Conservation (phyloP, 768 basidiomycete species). For the Pulveroboletus sp. region DNA sequence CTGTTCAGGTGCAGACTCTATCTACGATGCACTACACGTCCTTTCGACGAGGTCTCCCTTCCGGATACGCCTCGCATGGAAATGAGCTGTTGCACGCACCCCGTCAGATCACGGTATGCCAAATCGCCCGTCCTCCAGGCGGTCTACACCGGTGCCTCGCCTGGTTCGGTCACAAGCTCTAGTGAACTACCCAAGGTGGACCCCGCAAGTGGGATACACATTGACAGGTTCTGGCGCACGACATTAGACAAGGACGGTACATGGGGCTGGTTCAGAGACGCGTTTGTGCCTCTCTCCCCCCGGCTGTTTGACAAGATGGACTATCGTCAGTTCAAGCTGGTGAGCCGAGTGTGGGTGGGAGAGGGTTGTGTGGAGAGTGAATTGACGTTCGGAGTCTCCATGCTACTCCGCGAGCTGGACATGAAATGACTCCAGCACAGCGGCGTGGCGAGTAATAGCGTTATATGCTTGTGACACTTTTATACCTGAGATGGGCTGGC, state of each 20-base stretch:
- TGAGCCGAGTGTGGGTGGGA: slow-evolving; percentile 35
- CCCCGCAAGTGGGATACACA: slow-evolving; percentile 16
- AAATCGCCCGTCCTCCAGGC: slow-evolving; percentile 8
- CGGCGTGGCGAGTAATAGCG: too few species aligned
- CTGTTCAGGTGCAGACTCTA: slow-evolving; percentile 23
- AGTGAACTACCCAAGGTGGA: not conserved
- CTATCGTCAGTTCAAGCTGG: slow-evolving; percentile 39
- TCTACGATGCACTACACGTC: slow-evolving; percentile 14
- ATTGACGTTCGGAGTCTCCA: slow-evolving; percentile 39
- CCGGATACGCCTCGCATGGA: slow-evolving; percentile 17
- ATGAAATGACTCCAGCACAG: slow-evolving; percentile 16
- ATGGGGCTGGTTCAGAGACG: slow-evolving; percentile 34
- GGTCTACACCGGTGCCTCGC: slow-evolving; percentile 13
- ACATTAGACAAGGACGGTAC: slow-evolving; percentile 11
- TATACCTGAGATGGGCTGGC: too few species aligned
- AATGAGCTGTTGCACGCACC: slow-evolving; percentile 17
- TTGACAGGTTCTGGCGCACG: slow-evolving; percentile 20
- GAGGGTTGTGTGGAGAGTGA: slow-evolving; percentile 22
- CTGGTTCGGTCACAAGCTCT: not conserved
- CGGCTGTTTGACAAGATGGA: slow-evolving; percentile 44
- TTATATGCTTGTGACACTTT: too few species aligned
- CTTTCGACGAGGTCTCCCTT: not conserved
- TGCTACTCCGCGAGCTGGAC: slow-evolving; percentile 38
- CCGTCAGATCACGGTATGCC: slow-evolving; percentile 1
- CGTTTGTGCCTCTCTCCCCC: slow-evolving; percentile 46